Conservation (phyloP, 2,329 filamentous ascomycete genomes). For the Chaetomiaceae sp. region DNA sequence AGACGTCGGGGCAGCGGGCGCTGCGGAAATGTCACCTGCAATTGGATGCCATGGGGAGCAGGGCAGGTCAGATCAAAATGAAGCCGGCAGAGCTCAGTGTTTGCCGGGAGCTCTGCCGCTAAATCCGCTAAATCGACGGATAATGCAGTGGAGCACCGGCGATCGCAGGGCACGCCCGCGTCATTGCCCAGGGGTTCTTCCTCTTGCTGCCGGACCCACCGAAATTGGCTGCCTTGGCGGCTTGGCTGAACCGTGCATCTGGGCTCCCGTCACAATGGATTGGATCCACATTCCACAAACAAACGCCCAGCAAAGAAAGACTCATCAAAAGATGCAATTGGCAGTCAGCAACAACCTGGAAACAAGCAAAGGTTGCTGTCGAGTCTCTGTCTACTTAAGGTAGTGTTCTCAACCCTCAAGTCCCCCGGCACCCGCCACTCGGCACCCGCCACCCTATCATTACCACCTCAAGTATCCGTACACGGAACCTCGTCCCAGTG, state of each 20-base stretch:
- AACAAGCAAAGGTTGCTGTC: too few species aligned
- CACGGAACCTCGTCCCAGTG: too few species aligned
- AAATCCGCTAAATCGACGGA: conserved; percentile 11
- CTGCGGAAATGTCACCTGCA: conserved; percentile 21
- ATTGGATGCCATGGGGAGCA: conserved; percentile 18
- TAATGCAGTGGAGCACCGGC: conserved; percentile 2
- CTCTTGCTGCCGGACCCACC: background rate
- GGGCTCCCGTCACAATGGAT: background rate
- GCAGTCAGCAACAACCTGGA: too few species aligned
- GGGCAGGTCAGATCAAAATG: background rate
- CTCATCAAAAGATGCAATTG: too few species aligned
- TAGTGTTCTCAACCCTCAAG: too few species aligned
- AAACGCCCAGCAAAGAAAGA: too few species aligned
- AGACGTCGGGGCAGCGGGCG: conserved; percentile 17
- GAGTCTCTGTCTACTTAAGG: too few species aligned
- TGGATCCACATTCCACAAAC: too few species aligned
- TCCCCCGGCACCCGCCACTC: too few species aligned
- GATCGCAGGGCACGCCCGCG: conserved; percentile 9
- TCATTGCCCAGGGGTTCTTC: conserved; percentile 14
- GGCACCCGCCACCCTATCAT: too few species aligned
- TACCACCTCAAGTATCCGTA: too few species aligned
- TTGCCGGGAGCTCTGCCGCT: conserved; percentile 10
- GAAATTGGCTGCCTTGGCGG: conserved; percentile 8
- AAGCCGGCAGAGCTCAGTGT: conserved; percentile 1
- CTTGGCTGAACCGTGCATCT: background rate